These are phyloP conservation scores for Epichloe aotearoae DNA, from an alignment of 2,329 filamentous ascomycete species.

Conservation along the genomic window DNA sequence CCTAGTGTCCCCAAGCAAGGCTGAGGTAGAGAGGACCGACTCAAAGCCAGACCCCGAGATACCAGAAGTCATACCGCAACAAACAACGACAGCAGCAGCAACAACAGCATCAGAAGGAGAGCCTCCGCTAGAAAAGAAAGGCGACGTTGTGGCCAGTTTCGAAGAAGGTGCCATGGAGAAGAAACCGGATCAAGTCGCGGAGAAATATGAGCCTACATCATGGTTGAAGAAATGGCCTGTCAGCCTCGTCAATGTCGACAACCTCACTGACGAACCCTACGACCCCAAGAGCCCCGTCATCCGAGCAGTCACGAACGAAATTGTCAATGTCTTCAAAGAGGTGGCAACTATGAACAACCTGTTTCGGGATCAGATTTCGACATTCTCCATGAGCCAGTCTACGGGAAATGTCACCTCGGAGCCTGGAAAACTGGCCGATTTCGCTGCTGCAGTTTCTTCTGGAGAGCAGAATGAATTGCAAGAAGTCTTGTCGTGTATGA, in stretches of 20 bases:
- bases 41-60: slow-evolving; percentile 33
- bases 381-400: slow-evolving; percentile 90
- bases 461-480: slow-evolving; percentile 88
- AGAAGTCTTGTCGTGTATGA: slow-evolving; percentile 75
- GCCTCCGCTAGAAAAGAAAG: slow-evolving; percentile 53
- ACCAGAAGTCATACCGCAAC: slow-evolving; percentile 47
- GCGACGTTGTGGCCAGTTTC: slow-evolving; percentile 93
- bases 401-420: slow-evolving; percentile 92
- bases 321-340: slow-evolving; percentile 97
- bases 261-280: slow-evolving; percentile 74
- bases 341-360: slow-evolving; percentile 87
- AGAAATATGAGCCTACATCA: slow-evolving; percentile 71
- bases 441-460: slow-evolving; percentile 90
- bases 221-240: slow-evolving; percentile 88
- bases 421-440: slow-evolving; percentile 89
- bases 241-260: slow-evolving; percentile 90
- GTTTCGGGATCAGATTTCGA: slow-evolving; percentile 94
- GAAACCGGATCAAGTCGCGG: slow-evolving; percentile 34
- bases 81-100: slow-evolving; percentile 16
- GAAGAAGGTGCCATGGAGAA: slow-evolving; percentile 64
- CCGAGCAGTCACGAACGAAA: slow-evolving; percentile 87
- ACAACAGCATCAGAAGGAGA: slow-evolving; percentile 33
- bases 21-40: slow-evolving; percentile 38
- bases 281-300: slow-evolving; percentile 85
- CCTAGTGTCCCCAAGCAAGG: slow-evolving; percentile 55